Conservation (phyloP, 2,329 filamentous ascomycete species). For the Claviceps pusilla region DNA sequence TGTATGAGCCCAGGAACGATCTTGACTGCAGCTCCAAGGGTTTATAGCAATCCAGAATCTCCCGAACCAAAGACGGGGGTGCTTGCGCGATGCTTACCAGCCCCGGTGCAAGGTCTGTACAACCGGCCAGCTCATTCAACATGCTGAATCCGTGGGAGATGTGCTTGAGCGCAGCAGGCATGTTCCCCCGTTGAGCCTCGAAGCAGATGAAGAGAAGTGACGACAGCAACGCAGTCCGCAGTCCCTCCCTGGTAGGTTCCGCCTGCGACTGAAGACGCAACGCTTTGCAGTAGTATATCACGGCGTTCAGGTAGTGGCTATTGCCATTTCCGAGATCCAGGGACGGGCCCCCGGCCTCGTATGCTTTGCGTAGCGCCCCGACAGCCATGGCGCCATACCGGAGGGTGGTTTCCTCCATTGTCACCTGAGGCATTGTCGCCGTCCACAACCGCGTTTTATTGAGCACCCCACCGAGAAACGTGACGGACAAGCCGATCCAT, state of each 20-base stretch:
- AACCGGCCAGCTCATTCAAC: constrained; percentile 23
- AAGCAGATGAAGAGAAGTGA: constrained; percentile 28
- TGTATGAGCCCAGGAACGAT: constrained; percentile 24
- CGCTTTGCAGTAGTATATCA: constrained; percentile 26
- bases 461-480: constrained; percentile 22
- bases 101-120: constrained; percentile 20
- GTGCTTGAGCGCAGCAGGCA: constrained; percentile 25
- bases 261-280: constrained; percentile 25
- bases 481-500: constrained; percentile 21
- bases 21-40: constrained; percentile 24
- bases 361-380: constrained; percentile 23
- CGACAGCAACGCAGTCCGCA: constrained; percentile 24
- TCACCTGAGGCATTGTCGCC: constrained; percentile 25
- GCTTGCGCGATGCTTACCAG: constrained; percentile 24
- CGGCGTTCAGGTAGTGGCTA: constrained; percentile 25
- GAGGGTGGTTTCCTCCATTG: constrained; percentile 21
- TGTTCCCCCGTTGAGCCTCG: constrained; percentile 25
- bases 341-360: constrained; percentile 11
- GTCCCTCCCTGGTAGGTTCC: constrained; percentile 19
- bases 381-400: constrained; percentile 27
- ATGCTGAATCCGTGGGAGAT: constrained; percentile 26
- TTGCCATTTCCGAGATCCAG: constrained; percentile 14
- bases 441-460: constrained; percentile 23
- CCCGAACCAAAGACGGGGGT: constrained; percentile 21
- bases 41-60: constrained; percentile 25